Evolutionary conservation across 108 stramenopile genomes (phyloP).

Genomic region (Craspedostauros australis): DNA sequence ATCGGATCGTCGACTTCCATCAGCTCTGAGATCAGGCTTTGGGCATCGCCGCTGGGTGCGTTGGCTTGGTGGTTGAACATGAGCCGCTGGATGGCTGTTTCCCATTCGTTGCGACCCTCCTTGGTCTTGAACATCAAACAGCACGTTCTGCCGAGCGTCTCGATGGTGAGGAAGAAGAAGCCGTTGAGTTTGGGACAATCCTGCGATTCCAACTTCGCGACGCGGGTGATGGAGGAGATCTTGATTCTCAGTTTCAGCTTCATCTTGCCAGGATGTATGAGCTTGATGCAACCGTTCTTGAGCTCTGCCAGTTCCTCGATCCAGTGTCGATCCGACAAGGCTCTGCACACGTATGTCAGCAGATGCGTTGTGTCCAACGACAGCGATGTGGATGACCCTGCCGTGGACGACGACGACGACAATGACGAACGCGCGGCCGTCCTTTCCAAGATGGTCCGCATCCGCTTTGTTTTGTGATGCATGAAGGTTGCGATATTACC

Average conservation of each 20-base stretch:
- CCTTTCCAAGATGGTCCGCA: too few relatives aligned
- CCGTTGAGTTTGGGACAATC: conserved; percentile 24
- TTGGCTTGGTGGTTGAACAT: background rate
- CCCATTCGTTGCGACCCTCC: conserved; percentile 23
- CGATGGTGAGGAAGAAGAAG: conserved; percentile 38
- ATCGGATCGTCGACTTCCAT: conserved; percentile 38
- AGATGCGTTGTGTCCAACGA: too few relatives aligned
- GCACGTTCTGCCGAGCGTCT: conserved; percentile 44
- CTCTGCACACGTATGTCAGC: conserved; percentile 52
- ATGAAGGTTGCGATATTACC: too few relatives aligned
- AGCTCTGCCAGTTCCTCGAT: conserved; percentile 48
- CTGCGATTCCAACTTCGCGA: conserved; percentile 5
- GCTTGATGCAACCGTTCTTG: conserved; percentile 18
- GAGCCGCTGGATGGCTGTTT: background rate
- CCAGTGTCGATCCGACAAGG: conserved; percentile 62
- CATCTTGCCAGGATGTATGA: conserved; percentile 41
- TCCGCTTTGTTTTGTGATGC: too few relatives aligned
- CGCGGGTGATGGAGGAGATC: conserved; percentile 23
- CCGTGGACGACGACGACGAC: background rate
- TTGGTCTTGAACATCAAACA: conserved; percentile 50
- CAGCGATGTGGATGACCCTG: too few relatives aligned
- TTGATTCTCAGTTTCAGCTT: conserved; percentile 30
- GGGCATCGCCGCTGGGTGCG: conserved; percentile 4
- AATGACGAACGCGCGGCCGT: background rate
- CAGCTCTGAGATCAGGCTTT: conserved; percentile 13